Base-by-base conservation (phyloP, 2,329 filamentous ascomycete genomes). In the Xylaria sp. region DNA sequence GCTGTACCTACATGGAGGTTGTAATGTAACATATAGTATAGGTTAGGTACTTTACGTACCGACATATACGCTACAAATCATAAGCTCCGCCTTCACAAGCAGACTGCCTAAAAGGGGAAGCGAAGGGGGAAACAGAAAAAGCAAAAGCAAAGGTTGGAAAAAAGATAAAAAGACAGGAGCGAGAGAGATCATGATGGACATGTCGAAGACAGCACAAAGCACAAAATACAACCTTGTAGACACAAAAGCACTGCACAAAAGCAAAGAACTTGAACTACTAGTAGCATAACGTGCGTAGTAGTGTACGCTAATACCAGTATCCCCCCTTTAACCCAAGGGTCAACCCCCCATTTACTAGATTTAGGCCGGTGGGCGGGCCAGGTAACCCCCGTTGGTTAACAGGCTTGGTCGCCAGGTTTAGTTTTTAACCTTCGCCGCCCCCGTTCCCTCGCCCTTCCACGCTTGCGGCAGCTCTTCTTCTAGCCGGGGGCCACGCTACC, bases 261-360 rank as follows among this genome's bases (percentile, higher is more conserved):
- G 20, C 46, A 48, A 7, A 48, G 20, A 48, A 48, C n/a, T 23
- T 10, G 23, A 43, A 57, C n/a, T 6, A n/a, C 43, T n/a, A 46
- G 43, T 4, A n/a, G n/a, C n/a, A 48, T 18, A 20, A 18, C 18
- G 8, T 20, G 46, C 46, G n/a, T 56, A 63, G 43, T 52, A 28
- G 28, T 28, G 52, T 57, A 18, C 48, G n/a, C n/a, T n/a, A n/a
- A n/a, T n/a, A n/a, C n/a, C n/a, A 28, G 20, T 46, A 48, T 62
- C 46, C 59, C 49, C 36, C 20, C 10, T 62, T 48, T n/a, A 46
- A 46, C 48, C 51, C 52, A 57, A 51, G 62, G 62, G 54, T 58
- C 15, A 18, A 20, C 61, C 25, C 60, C 46, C 46, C 46, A 49
- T 49, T 36, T 36, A 36, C 6, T 36, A 36, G 33, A 36, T 36